Base-by-base conservation (phyloP, 305 asterid genomes). In the Solanum aculeatissimum region DNA sequence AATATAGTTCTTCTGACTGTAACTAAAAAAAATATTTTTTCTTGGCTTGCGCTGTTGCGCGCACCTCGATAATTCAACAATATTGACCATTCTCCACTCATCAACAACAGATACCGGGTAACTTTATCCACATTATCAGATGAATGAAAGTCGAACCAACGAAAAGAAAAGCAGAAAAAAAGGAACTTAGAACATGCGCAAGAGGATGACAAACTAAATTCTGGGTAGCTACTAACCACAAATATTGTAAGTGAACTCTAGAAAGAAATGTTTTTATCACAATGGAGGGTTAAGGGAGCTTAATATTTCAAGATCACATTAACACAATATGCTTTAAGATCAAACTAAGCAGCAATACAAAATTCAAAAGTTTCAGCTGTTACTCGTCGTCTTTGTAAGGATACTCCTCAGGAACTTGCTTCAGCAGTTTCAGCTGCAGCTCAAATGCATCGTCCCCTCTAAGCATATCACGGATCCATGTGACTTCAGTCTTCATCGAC, bases 391-490 rank as follows among this genome's bases (percentile, higher is more conserved):
- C 99, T 86, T 97, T 97, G 88, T 97, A 97, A 2, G 99, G 99
- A 89, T 97, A 97, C 89, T 97, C 99, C 92, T 95, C 98, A 0
- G 98, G 97, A 84, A 97, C 95, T 88, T 97, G 99, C 92, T 94
- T 97, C 89, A 95, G 88, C 82, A 97, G 95, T 87, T 97, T 97
- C 89, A 97, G 92, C 88, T 93, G 98, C 92, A 97, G 87, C 92
- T 97, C 99, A 75, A 93, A 97, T 29, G 91, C 97, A 83, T 95
- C 99, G 83, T 97, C 99, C 19, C 99, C 99, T 89, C 94, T 90
- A 69, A 97, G 96, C 99, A 97, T 94, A 90, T 97, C 99, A n/a
- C 98, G 97, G 35, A 94, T 86, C 99, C 99, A 97, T 57, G 98
- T 91, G 54, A 95, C 95, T 89, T 95, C 98, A 1, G 98, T 94